Base-by-base conservation (phyloP, 1,284 basidiomycete species). In the Rhodotorula sp. region DNA sequence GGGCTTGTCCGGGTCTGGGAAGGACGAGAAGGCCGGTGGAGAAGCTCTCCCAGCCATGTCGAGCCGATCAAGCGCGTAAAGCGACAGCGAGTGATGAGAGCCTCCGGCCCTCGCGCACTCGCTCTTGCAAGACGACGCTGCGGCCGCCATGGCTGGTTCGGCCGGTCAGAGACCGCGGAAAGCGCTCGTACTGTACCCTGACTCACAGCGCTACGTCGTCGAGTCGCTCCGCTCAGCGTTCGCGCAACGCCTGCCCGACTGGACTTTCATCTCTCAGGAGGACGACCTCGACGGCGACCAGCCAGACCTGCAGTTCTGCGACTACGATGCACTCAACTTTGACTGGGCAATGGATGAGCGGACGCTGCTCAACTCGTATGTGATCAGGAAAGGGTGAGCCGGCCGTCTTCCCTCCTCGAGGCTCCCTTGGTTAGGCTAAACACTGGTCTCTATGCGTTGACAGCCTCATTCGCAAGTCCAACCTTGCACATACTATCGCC, bases 391-490 rank as follows among this genome's bases (percentile, higher is more conserved):
- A 63, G 75, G 80, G 77, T 62, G 76, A 74, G 68, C 76, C 70
- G 53, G 64, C 51, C 17, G 76, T 70, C 54, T 77, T 62, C 54
- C 72, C 68, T 2, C 77, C 72, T 30, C 77, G 8, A 24, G 9
- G 17, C 13, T 17, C 15, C 30, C n/a, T 54, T 48, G 77, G 64
- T 66, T 6, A 57, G 29, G 36, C 24, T 44, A 9, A 19, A 22
- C 49, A 32, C 46, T 53, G 22, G 29, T 20, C 34, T 17, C 29
- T 9, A 5, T 8, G 6, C 9, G 4, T 13, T 27, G 7, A 32
- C 57, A 75, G 74, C 11, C 85, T 99, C 55, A 99, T 98, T 74
- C 86, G 96, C 66, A 99, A 99, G 80, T 94, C 98, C 78, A 94
- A 90, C 79, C 85, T 99, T 4, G 89, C 94, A 32, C 85, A 87